Conservation (phyloP, 2,329 filamentous ascomycete genomes). For the Sporothrix variecibatus region DNA sequence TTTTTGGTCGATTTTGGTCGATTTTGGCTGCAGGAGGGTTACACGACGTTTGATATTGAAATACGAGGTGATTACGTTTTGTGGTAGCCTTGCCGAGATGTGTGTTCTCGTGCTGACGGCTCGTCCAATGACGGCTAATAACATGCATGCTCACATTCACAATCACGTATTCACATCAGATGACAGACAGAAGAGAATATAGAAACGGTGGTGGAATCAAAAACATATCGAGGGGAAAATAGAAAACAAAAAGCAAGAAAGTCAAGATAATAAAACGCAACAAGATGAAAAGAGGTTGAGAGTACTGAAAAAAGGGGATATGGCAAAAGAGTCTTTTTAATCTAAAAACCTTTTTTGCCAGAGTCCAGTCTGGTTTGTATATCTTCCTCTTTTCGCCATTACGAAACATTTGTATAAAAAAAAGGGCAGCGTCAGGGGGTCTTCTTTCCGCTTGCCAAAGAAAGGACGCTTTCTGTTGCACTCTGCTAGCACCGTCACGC, state of each 20-base stretch:
- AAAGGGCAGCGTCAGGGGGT: constrained; percentile 11
- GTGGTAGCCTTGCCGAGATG: background rate
- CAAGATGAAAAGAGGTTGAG: background rate
- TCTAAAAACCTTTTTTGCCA: background rate
- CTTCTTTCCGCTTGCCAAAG: constrained; percentile 18
- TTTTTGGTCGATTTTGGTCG: background rate
- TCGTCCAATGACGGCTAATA: background rate
- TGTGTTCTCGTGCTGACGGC: background rate
- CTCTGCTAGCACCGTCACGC: background rate
- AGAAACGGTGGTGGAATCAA: constrained; percentile 11
- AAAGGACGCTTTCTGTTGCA: constrained; percentile 7
- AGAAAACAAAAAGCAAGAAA: constrained; percentile 3
- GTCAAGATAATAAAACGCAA: constrained; percentile 8
- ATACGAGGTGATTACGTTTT: background rate
- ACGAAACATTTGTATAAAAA: constrained; percentile 26
- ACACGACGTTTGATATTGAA: constrained; percentile 10
- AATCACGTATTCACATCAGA: background rate
- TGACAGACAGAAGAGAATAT: background rate
- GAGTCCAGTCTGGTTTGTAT: constrained; percentile 27
- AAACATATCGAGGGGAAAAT: background rate
- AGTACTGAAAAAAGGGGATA: background rate
- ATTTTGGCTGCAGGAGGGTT: constrained; percentile 9
- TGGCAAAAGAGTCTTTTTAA: background rate
- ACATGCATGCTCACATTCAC: background rate
- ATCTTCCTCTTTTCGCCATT: constrained; percentile 26